A percentile compares a stretch with the other conserved stretches of the same genome.
phyloP scores from a whole-genome alignment of 495 filamentous ascomycete genomes.

The Podospora anserina region DNA sequence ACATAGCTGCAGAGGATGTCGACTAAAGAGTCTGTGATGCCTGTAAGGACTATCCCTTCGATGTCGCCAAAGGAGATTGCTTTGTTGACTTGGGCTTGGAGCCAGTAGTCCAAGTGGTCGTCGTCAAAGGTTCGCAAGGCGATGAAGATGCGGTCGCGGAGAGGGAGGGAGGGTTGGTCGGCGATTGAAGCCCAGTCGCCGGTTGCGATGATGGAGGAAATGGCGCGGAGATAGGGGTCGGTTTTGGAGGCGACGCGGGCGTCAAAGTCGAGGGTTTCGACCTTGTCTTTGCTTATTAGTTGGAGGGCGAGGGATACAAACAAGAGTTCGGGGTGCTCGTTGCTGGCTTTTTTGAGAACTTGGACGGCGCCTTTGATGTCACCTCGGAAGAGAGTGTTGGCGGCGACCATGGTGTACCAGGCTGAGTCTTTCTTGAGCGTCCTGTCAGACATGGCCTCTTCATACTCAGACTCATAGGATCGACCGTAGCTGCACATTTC shows the following conservation, averaged over 20 bases:
- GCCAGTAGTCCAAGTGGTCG: slow-evolving; percentile 67
- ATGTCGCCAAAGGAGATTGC: slow-evolving; percentile 75
- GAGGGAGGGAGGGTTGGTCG: slow-evolving; percentile 75
- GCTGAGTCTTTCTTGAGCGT: slow-evolving; percentile 58
- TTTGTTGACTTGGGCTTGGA: slow-evolving; percentile 58
- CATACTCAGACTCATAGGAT: slow-evolving; percentile 53
- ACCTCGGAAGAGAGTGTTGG: slow-evolving; percentile 70
- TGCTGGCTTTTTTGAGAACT: slow-evolving; percentile 49
- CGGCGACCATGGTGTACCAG: slow-evolving; percentile 78
- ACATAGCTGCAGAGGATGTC: slow-evolving; percentile 87
- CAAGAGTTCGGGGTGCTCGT: slow-evolving; percentile 46
- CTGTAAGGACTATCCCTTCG: slow-evolving; percentile 84
- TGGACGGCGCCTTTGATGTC: slow-evolving; percentile 57
- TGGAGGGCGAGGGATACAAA: slow-evolving; percentile 55
- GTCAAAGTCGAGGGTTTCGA: slow-evolving; percentile 46
- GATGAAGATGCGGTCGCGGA: slow-evolving; percentile 80
- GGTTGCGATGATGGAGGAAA: slow-evolving; percentile 87
- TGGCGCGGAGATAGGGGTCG: slow-evolving; percentile 85
- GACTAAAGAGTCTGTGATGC: slow-evolving; percentile 72
- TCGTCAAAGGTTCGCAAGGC: slow-evolving; percentile 83
- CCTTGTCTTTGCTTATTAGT: slow-evolving; percentile 42
- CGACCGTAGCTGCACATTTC: slow-evolving; percentile 71
- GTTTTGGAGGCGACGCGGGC: slow-evolving; percentile 47
- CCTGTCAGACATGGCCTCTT: slow-evolving; percentile 43
- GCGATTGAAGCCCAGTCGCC: slow-evolving; percentile 83